Conservation (phyloP, 176 grass and related monocot genomes). For the Aegilops tauschii region DNA sequence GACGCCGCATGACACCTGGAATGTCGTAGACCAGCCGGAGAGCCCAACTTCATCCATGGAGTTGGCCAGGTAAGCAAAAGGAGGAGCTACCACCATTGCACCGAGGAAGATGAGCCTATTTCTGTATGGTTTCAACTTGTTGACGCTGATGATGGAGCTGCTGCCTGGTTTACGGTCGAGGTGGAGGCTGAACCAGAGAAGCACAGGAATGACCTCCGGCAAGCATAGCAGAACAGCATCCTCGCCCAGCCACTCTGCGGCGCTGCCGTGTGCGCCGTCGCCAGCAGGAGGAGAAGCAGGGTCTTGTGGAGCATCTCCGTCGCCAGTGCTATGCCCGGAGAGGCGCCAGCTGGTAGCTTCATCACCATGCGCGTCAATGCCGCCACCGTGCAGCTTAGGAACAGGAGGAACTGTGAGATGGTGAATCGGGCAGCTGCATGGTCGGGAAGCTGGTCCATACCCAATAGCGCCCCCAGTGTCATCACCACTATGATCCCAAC, state of each 20-base stretch:
- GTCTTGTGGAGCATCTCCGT: conserved; percentile 1
- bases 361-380: conserved; percentile 3
- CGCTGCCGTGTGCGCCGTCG: background rate
- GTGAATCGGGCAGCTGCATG: background rate
- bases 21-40: background rate
- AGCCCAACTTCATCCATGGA: background rate
- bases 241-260: background rate
- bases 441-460: background rate
- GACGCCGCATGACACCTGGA: background rate
- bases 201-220: background rate
- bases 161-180: background rate
- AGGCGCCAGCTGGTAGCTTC: background rate
- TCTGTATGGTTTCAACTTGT: background rate
- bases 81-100: background rate
- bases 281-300: background rate
- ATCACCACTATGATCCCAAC: background rate
- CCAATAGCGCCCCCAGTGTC: background rate
- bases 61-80: background rate
- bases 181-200: conserved; percentile 18
- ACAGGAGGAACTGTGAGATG: conserved; percentile 28
- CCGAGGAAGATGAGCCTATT: background rate
- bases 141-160: background rate
- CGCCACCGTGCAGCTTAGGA: conserved; percentile 17
- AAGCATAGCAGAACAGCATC: background rate
- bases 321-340: background rate